These are phyloP conservation scores for Fragosphaeria purpurea DNA, from an alignment of 2,329 filamentous ascomycete genomes.

Conservation along the genomic window DNA sequence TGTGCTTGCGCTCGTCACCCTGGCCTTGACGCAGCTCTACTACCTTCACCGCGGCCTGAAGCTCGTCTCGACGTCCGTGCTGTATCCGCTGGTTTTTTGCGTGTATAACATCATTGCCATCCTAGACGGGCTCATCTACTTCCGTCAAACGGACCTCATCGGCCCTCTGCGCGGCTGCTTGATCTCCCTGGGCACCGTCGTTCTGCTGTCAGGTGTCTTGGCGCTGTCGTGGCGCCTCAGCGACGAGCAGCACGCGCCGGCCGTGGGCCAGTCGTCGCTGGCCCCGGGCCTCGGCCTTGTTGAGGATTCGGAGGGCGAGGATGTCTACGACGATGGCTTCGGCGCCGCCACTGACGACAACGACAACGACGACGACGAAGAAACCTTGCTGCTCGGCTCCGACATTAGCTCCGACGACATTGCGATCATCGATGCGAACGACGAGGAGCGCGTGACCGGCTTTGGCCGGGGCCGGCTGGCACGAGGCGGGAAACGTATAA, in stretches of 20 bases:
- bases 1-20: constrained; percentile 64
- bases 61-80: constrained; percentile 85
- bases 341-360: constrained; percentile 30
- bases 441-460: constrained; percentile 13
- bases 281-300: constrained; percentile 76
- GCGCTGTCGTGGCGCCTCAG: constrained; percentile 89
- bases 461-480: too few species aligned
- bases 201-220: constrained; percentile 79
- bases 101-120: constrained; percentile 99
- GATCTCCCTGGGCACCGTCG: constrained; percentile 76
- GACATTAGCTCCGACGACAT: constrained; percentile 21
- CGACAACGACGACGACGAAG: constrained; percentile 50
- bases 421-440: constrained; percentile 23
- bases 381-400: constrained; percentile 37
- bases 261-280: constrained; percentile 56
- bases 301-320: constrained; percentile 55
- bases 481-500: too few species aligned
- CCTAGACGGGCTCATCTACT: constrained; percentile 93
- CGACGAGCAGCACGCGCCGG: constrained; percentile 57
- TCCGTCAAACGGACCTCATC: constrained; percentile 75
- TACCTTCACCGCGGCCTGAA: constrained; percentile 91
- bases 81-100: constrained; percentile 97
- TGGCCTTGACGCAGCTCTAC: constrained; percentile 86
- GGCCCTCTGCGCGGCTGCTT: constrained; percentile 65
- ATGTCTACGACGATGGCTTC: constrained; percentile 24